Conservation (phyloP, 495 filamentous ascomycete genomes). For the Xylaria longipes region DNA sequence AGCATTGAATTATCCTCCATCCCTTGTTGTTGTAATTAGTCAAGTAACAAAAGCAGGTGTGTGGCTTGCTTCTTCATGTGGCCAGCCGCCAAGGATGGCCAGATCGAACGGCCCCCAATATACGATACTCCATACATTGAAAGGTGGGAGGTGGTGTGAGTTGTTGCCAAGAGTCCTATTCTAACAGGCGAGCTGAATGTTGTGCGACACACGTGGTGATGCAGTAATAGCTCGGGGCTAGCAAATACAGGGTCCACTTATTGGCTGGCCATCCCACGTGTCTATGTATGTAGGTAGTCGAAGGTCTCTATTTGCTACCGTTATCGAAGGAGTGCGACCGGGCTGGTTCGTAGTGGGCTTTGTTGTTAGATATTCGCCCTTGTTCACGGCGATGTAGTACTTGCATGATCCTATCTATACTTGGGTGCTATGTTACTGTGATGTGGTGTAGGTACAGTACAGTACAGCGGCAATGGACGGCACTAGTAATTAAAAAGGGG, state of each 20-base stretch:
- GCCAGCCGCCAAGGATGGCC: neutral
- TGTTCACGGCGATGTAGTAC: neutral
- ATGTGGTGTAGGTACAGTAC: neutral
- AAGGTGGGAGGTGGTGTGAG: neutral
- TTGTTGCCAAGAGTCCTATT: neutral
- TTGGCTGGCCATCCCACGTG: conserved; percentile 20
- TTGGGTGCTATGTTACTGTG: neutral
- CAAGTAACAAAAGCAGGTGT: neutral
- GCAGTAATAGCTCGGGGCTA: conserved; percentile 6
- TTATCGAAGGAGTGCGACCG: neutral
- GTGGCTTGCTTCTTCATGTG: neutral
- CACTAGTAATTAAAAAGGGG: conserved; percentile 4
- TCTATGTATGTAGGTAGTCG: neutral
- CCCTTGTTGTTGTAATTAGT: neutral
- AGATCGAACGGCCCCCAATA: neutral
- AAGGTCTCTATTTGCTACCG: neutral
- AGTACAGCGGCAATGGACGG: neutral
- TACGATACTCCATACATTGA: neutral
- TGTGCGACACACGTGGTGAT: conserved; percentile 20
- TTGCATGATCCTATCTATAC: neutral
- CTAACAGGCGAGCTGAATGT: neutral
- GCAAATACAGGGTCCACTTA: conserved; percentile 9
- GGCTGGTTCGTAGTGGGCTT: neutral
- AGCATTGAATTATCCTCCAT: neutral
- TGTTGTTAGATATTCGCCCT: neutral